Evolutionary conservation across 176 grass and related monocot species (phyloP).

Genomic region (Carex scoparia): DNA sequence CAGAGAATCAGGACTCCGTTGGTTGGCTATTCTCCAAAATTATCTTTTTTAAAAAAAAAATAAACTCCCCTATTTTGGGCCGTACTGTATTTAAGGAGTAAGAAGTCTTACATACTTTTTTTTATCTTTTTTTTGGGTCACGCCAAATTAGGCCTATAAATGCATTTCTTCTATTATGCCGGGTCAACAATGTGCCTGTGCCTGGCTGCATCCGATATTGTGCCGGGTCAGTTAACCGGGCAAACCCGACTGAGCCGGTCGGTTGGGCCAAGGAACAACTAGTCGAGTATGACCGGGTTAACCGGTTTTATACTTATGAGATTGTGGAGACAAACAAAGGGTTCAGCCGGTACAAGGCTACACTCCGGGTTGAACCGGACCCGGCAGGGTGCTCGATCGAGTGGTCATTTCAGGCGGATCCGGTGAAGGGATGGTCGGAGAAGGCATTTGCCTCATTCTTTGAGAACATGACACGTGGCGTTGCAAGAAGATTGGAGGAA

Average conservation of each 20-base stretch:
- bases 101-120: too few relatives aligned
- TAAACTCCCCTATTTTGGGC: too few relatives aligned
- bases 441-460: constrained; percentile 43
- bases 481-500: constrained; percentile 48
- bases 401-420: constrained; percentile 65
- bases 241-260: constrained; percentile 3
- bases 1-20: too few relatives aligned
- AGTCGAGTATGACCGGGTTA: constrained; percentile 32
- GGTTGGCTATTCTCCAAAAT: too few relatives aligned
- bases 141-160: too few relatives aligned
- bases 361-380: constrained; percentile 33
- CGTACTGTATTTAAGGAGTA: too few relatives aligned
- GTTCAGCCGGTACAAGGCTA: constrained; percentile 60
- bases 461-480: constrained; percentile 43
- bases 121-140: too few relatives aligned
- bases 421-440: constrained; percentile 46
- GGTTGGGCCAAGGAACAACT: constrained; percentile 75
- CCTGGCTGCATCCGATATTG: constrained; percentile 70
- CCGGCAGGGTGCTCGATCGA: constrained; percentile 40
- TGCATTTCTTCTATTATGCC: too few relatives aligned
- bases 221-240: constrained; percentile 49
- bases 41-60: too few relatives aligned
- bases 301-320: constrained; percentile 56
- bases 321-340: constrained; percentile 75
- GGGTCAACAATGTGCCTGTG: constrained; percentile 21